A percentile compares a stretch with the other conserved stretches of the same genome.
These are phyloP conservation scores for Didymella segeticola DNA, from an alignment of 2,329 filamentous ascomycete genomes.

Conservation along the genomic window DNA sequence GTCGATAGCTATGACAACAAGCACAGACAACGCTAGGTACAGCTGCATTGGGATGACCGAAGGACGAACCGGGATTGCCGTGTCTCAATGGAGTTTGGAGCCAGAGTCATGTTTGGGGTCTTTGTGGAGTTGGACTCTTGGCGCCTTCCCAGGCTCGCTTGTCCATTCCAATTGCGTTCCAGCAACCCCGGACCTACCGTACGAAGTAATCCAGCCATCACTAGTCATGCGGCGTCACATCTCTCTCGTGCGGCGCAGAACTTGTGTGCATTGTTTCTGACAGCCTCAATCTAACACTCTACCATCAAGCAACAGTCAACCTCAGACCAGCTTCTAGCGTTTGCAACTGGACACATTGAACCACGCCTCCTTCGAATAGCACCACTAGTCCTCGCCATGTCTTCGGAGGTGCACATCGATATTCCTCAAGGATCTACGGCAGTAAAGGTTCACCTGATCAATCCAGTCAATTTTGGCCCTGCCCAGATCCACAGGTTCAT, in stretches of 20 bases:
- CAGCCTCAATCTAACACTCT: neutral
- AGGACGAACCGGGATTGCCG: neutral
- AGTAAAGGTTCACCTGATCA: constrained; percentile 40
- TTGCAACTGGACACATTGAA: neutral
- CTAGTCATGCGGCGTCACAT: no score
- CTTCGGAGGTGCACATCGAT: constrained; percentile 4
- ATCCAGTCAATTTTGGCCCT: constrained; percentile 43
- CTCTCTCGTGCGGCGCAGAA: neutral
- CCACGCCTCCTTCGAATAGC: neutral
- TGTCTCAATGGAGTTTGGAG: no score
- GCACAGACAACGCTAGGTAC: neutral
- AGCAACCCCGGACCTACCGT: no score
- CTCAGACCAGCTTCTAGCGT: neutral
- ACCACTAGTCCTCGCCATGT: constrained; percentile 3
- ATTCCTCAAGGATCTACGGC: constrained; percentile 13
- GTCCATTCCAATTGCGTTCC: no score
- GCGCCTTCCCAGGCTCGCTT: no score
- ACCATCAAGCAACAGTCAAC: neutral
- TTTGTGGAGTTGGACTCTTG: no score
- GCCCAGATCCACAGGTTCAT: constrained; percentile 41
- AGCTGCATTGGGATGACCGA: constrained; percentile 1
- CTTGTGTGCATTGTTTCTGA: neutral
- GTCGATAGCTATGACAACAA: neutral
- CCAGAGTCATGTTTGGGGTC: no score
- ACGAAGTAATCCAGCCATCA: no score